These are phyloP conservation scores for Cylindrodendrum hubeiense DNA, from an alignment of 2,329 filamentous ascomycete species.

Conservation along the genomic window DNA sequence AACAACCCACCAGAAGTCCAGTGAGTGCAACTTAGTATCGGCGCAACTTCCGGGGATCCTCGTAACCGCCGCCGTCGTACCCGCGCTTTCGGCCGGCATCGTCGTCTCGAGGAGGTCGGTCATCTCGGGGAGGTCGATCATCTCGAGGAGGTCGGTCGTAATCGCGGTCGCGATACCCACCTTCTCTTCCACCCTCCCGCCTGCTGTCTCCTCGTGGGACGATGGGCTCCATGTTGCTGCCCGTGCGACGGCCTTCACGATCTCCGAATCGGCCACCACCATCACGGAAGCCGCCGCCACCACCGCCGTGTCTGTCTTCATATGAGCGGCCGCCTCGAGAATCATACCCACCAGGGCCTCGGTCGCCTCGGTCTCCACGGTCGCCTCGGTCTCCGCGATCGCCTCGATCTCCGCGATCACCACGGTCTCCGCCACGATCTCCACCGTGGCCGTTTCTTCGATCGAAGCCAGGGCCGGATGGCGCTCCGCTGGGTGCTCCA, in stretches of 20 bases:
- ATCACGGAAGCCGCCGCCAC: conserved; percentile 60
- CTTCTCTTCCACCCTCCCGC: conserved; percentile 64
- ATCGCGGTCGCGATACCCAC: conserved; percentile 66
- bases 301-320: conserved; percentile 68
- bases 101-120: conserved; percentile 59
- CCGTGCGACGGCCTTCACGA: conserved; percentile 69
- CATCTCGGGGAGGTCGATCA: neutral
- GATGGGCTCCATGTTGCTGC: conserved; percentile 88
- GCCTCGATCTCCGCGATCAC: conserved; percentile 52
- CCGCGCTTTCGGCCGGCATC: conserved; percentile 72
- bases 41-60: conserved; percentile 78
- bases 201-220: conserved; percentile 41
- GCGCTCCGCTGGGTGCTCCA: conserved; percentile 68
- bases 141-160: conserved; percentile 60
- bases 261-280: conserved; percentile 52
- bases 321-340: conserved; percentile 68
- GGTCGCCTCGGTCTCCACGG: conserved; percentile 55
- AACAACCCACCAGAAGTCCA: conserved; percentile 42
- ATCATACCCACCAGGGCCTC: conserved; percentile 72
- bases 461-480: conserved; percentile 69
- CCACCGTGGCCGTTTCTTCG: conserved; percentile 61
- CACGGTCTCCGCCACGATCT: conserved; percentile 63
- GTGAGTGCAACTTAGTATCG: conserved; percentile 62
- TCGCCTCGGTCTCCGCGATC: conserved; percentile 55
- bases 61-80: conserved; percentile 84